Percentiles rank a stretch among this genome's conserved stretches.
These are phyloP conservation scores for Chalciporus sphaerocephalus DNA, from an alignment of 768 basidiomycete species.

Conservation along the genomic window DNA sequence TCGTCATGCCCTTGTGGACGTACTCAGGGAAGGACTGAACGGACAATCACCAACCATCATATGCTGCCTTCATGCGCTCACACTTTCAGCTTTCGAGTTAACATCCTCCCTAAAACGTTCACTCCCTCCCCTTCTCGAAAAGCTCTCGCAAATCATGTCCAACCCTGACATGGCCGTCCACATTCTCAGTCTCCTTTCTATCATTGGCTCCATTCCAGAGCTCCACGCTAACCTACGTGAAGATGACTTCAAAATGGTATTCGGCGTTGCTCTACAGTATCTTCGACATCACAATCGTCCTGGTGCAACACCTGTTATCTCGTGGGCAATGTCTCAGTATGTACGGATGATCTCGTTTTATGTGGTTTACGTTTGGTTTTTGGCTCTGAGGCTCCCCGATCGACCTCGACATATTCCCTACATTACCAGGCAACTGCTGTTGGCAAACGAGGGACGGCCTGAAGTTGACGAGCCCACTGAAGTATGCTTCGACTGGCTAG, in stretches of 20 bases:
- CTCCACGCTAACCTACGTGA: constrained; percentile 91
- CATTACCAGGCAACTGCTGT: constrained; percentile 79
- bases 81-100: constrained; percentile 84
- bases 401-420: constrained; percentile 77
- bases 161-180: constrained; percentile 93
- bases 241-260: constrained; percentile 86
- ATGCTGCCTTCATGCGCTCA: constrained; percentile 84
- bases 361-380: constrained; percentile 92
- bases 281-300: constrained; percentile 83
- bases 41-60: constrained; percentile 75
- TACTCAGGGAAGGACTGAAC: constrained; percentile 64
- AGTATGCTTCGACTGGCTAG: constrained; percentile 97
- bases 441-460: constrained; percentile 74
- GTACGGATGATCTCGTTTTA: constrained; percentile 87
- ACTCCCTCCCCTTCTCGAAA: constrained; percentile 76
- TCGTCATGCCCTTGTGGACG: constrained; percentile 68
- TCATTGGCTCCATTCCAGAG: constrained; percentile 74
- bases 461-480: constrained; percentile 86
- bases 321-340: constrained; percentile 87
- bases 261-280: constrained; percentile 91
- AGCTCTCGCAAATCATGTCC: constrained; percentile 91
- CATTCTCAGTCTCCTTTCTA: constrained; percentile 85
- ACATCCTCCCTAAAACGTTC: constrained; percentile 75
- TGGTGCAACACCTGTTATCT: constrained; percentile 54
- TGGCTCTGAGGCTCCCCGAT: constrained; percentile 78